Base-by-base conservation (phyloP, 257 asterid genomes). In the Haberlea rhodopensis region DNA sequence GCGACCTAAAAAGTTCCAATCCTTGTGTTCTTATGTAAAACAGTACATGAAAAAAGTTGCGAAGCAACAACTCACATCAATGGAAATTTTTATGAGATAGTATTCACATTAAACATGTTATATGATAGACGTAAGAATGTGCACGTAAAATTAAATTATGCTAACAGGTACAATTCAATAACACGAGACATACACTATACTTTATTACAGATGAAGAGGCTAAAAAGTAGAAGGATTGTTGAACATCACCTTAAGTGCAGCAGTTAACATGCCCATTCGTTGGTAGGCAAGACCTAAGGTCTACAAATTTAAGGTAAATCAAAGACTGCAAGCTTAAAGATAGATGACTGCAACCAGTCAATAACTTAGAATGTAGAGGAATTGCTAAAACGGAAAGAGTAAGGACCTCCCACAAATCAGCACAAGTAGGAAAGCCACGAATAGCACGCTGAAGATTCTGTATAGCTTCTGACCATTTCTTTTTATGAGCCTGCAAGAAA, bases 381-480 rank as follows among this genome's bases (percentile, higher is more conserved):
- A 40, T 31, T 46, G 8, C 7, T 9, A 31, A 49, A 51, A 21
- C 24, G 11, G 56, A 16, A 19, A 45, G 25, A 62, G 34, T 62
- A 62, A 65, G 58, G 61, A 91, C 98, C 96, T 92, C 99, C 99
- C 99, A 92, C 80, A 85, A 81, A 70, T 90, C 97, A 60, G 95
- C 84, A 77, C 86, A 84, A 29, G 81, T 67, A 57, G 97, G 96
- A 78, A 82, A 84, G 60, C 99, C 99, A 31, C 97, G 91, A 74
- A 92, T 89, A 62, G 96, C 96, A 52, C 89, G 86, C 78, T 92
- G 99, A 70, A 92, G 96, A 75, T 85, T 82, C 51, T 86, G 95
- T 65, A 87, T 82, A 73, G 99, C 96, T 82, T 92, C 99, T 6
- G 95, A 57, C 99, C 97, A 92, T 73, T 83, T 87, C 77, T 77